phyloP scores from a whole-genome alignment of 306 rosid species.

The Prunus dulcis region DNA sequence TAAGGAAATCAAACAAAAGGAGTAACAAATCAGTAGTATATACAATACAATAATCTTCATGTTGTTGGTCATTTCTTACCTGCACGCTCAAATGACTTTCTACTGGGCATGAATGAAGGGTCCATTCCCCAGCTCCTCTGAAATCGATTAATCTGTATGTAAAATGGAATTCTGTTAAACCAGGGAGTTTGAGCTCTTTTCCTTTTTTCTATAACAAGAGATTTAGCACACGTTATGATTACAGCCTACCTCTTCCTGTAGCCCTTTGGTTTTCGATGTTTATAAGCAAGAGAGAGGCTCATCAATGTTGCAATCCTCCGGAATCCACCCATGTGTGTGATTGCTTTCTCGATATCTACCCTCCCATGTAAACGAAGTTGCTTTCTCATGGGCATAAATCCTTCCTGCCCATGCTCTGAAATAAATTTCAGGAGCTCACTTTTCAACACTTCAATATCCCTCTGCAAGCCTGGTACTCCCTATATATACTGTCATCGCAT shows the following conservation, averaged over 20 bases:
- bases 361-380: too few relatives aligned
- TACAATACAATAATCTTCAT: neutral
- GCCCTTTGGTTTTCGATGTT: constrained; percentile 88
- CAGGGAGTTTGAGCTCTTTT: neutral
- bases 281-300: constrained; percentile 86
- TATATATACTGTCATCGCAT: too few relatives aligned
- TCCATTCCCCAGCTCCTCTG: constrained; percentile 98
- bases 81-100: constrained; percentile 94
- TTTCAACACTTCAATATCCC: too few relatives aligned
- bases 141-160: constrained; percentile 63
- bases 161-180: constrained; percentile 12
- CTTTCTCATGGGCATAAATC: too few relatives aligned
- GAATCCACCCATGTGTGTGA: constrained; percentile 86
- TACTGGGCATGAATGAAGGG: constrained; percentile 81
- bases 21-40: neutral
- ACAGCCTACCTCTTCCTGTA: constrained; percentile 60
- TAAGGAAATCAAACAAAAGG: too few relatives aligned
- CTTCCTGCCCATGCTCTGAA: too few relatives aligned
- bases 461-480: too few relatives aligned
- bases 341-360: constrained; percentile 87
- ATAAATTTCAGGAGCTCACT: too few relatives aligned
- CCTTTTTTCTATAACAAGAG: neutral
- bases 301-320: constrained; percentile 71
- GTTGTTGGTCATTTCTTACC: constrained; percentile 36
- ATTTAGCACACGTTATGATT: neutral